A percentile compares a stretch with the other conserved stretches of the same genome.
Conservation (phyloP, 257 asterid species). For the Penstemon barbatus region DNA sequence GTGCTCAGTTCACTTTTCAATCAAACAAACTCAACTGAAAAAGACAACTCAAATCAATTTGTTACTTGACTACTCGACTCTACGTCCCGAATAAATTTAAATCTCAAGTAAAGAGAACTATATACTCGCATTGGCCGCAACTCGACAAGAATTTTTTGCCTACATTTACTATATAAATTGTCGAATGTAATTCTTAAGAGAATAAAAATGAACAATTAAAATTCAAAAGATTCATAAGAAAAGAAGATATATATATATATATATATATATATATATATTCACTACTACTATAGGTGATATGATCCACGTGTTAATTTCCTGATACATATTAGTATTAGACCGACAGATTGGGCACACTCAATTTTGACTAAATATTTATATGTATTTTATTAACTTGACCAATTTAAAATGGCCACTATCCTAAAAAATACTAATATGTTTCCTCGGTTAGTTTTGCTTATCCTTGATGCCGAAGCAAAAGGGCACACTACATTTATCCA, state of each 20-base stretch:
- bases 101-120: too few species aligned
- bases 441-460: constrained; percentile 6
- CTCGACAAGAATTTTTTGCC: too few species aligned
- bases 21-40: too few species aligned
- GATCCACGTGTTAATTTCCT: neutral
- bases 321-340: constrained; percentile 25
- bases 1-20: too few species aligned
- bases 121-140: too few species aligned
- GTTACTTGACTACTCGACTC: too few species aligned
- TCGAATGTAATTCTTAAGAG: too few species aligned
- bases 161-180: too few species aligned
- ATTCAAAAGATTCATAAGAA: too few species aligned
- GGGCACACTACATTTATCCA: constrained; percentile 8
- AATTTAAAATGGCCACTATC: constrained; percentile 19
- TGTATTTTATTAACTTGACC: neutral
- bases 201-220: too few species aligned
- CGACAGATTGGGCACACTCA: constrained; percentile 17
- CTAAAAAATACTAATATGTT: neutral
- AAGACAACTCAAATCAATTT: too few species aligned
- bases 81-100: too few species aligned
- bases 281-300: neutral
- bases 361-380: constrained; percentile 1
- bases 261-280: neutral
- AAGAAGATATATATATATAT: neutral
- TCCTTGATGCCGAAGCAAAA: constrained; percentile 21